These are phyloP conservation scores for Lactifluus pinguis DNA, from an alignment of 768 basidiomycete species.

Conservation along the genomic window DNA sequence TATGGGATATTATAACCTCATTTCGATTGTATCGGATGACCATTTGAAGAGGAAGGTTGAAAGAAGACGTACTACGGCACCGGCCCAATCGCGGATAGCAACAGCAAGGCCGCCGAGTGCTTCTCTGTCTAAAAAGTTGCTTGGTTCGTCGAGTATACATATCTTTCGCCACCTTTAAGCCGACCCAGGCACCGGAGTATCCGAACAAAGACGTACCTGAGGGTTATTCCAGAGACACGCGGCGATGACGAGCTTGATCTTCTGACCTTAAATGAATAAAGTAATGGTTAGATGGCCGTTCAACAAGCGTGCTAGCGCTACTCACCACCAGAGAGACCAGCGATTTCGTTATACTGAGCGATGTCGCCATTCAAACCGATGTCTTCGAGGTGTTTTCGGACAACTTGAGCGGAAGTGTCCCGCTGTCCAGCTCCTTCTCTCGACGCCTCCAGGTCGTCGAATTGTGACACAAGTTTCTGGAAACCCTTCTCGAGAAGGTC, in stretches of 20 bases:
- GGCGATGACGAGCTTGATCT: conserved; percentile 92
- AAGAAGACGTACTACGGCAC: conserved; percentile 59
- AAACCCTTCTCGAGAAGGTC: conserved; percentile 81
- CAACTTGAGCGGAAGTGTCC: conserved; percentile 71
- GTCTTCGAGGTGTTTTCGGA: conserved; percentile 89
- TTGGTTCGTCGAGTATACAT: conserved; percentile 81
- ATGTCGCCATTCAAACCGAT: conserved; percentile 97
- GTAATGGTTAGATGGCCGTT: conserved; percentile 2
- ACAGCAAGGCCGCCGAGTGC: conserved; percentile 90
- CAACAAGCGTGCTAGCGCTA: not conserved
- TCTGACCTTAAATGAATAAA: conserved; percentile 52
- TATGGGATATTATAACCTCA: conserved; percentile 93
- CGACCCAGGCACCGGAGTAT: conserved; percentile 3
- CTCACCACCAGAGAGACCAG: conserved; percentile 84
- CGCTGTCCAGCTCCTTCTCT: conserved; percentile 89
- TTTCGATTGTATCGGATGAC: conserved; percentile 19
- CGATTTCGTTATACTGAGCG: conserved; percentile 96
- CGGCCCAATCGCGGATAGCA: conserved; percentile 91
- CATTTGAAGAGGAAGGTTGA: conserved; percentile 14
- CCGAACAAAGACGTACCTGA: conserved; percentile 42
- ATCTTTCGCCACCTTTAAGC: conserved; percentile 32
- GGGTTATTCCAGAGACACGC: conserved; percentile 96
- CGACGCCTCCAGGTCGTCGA: conserved; percentile 93
- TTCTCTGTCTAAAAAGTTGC: conserved; percentile 96
- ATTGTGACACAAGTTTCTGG: conserved; percentile 83